Evolutionary conservation across 163 green algal genomes (phyloP).

Genomic region (Chloromonas sp.): DNA sequence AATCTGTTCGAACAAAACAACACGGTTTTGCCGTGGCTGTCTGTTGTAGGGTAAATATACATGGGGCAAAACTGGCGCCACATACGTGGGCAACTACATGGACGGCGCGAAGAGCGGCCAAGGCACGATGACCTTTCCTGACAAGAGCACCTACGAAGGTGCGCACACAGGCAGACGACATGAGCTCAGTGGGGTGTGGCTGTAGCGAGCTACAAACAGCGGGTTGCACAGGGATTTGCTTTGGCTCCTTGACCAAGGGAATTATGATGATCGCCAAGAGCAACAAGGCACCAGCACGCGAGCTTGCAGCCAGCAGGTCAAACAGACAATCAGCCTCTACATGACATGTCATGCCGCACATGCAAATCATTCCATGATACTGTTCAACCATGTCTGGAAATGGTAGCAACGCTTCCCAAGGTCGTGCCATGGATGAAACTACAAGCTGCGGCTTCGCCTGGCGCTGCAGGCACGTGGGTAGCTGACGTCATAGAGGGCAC

Average conservation of each 20-base stretch:
- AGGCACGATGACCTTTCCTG: slow-evolving; percentile 44
- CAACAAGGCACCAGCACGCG: not conserved
- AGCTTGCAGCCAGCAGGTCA: not conserved
- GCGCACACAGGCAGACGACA: not conserved
- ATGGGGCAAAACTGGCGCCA: slow-evolving; percentile 32
- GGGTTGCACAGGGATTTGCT: not conserved
- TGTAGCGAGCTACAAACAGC: not conserved
- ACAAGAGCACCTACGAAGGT: slow-evolving; percentile 50
- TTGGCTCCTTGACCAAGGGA: too few relatives aligned
- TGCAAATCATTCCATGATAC: too few relatives aligned
- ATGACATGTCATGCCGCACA: not conserved
- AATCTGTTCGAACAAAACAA: too few relatives aligned
- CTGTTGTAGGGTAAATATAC: slow-evolving; percentile 42
- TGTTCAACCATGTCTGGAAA: too few relatives aligned
- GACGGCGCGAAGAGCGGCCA: slow-evolving; percentile 48
- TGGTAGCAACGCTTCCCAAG: too few relatives aligned
- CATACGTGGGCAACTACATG: slow-evolving; percentile 46
- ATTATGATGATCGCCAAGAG: too few relatives aligned
- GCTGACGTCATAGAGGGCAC: slow-evolving; percentile 45
- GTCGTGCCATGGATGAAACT: too few relatives aligned
- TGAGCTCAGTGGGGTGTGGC: not conserved
- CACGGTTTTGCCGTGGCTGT: not conserved
- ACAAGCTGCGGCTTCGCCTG: too few relatives aligned
- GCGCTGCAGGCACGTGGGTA: slow-evolving; percentile 31
- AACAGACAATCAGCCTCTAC: not conserved